Evolutionary conservation across 441 rosid species (phyloP), one percentile per base, ranked within the genome.

Genomic region (Syzygium syzygioides): DNA sequence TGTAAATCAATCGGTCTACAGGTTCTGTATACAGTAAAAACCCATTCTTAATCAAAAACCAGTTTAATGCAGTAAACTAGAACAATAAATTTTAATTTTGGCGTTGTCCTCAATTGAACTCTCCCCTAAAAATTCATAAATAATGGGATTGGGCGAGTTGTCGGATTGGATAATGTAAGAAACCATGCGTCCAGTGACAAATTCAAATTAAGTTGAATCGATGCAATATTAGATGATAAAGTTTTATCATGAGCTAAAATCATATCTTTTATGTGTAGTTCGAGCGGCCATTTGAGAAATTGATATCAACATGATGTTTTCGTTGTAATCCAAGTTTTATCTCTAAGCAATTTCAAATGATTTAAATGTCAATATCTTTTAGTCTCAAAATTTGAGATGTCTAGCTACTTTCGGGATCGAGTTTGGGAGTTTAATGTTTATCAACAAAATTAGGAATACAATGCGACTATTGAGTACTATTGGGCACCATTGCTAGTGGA

Each of bases 401-500:
- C 54, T 13, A 15, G 64, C 41, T 85, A 34, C 52, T 85, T 85
- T 66, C 0, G 4, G 28, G 60, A 55, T 53, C 26, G 41, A 50
- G 14, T 52, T 41, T 13, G 41, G n/a, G n/a, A 32, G 41, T 32
- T 17, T 68, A 64, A 85, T 85, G 87, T 5, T 54, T 56, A 55
- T 60, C 45, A 37, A 53, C 15, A 20, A 86, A 60, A 64, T 59
- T 84, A 95, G 97, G 93, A 93, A 89, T 94, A 93, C 90, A 95
- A 95, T 87, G 97, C 94, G 6, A 89, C 96, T 32, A 91, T 95
- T 30, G 95, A 95, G 87, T 95, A 91, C 76, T 94, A 92, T 89
- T 95, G 96, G 97, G 93, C 95, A 17, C 96, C 97, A 1, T 87
- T 95, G 88, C 88, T 94, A 66, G 97, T 95, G 88, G 96, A 95